Base-by-base conservation (phyloP, 1,284 basidiomycete genomes). In the Boletus semigastroideus region DNA sequence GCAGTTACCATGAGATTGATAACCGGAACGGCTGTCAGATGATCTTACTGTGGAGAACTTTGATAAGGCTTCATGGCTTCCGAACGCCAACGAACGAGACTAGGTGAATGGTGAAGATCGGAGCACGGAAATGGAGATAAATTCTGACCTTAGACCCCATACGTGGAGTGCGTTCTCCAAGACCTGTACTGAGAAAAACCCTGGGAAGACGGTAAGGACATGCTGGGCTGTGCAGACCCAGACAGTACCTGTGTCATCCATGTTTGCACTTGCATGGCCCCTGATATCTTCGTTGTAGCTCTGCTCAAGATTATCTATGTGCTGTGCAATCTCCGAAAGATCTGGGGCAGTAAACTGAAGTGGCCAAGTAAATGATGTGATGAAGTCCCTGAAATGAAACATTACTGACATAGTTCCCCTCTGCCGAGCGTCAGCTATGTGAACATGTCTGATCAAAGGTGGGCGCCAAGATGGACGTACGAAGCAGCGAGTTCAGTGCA, bases 131-230 rank as follows among this genome's bases (percentile, higher is more conserved):
- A 46, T 42, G 49, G 37, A 50, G 30, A 16, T 47, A 49, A 47
- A 49, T 37, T 64, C 75, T 59, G 62, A 90, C 88, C 78, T 86
- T 51, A 96, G 70, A 4, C 89, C 88, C 83, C 89, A 94, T 3
- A 94, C 86, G 63, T 87, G 79, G 46, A 97, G 70, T 1, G 93
- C 94, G 48, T 83, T 79, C 60, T 91, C 89, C 25, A 92, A 67
- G 1, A 92, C 90, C 60, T 91, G 88, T 2, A 92, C 78, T 4
- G 92, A 94, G 71, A 95, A 95, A 70, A 90, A 95, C 1, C 92
- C 92, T 84, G 56, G 16, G 25, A 38, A 49, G 33, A 49, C 19
- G 33, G 28, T 56, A 13, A 62, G 38, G 5, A 2, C 41, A 11
- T 14, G 9, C 13, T 36, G 14, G 11, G 17, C 14, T 36, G 20